These are phyloP conservation scores for Allantophomopsis cytisporea DNA, from an alignment of 2,329 filamentous ascomycete genomes.

Conservation along the genomic window DNA sequence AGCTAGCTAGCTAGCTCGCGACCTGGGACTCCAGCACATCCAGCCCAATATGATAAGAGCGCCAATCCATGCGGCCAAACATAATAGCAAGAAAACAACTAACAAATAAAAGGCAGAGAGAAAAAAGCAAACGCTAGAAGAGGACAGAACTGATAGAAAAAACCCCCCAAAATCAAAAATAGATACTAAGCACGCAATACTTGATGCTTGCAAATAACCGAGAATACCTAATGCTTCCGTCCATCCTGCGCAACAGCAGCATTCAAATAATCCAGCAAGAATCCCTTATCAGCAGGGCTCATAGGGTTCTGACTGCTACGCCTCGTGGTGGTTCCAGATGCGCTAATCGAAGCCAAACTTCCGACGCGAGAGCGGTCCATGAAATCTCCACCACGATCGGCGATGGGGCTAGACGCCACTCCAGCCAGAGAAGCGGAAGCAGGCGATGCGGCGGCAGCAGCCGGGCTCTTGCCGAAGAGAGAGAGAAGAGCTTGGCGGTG, in stretches of 20 bases:
- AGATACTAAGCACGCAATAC: too few relatives aligned
- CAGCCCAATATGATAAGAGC: too few relatives aligned
- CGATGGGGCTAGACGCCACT: constrained; percentile 6
- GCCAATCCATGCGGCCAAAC: too few relatives aligned
- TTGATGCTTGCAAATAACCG: too few relatives aligned
- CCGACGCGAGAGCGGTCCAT: constrained; percentile 15
- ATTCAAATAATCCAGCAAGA: constrained; percentile 64
- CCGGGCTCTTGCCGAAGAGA: constrained; percentile 12
- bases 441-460: constrained; percentile 1
- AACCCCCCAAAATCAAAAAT: too few relatives aligned
- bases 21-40: too few relatives aligned
- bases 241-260: constrained; percentile 14
- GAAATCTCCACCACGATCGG: constrained; percentile 2
- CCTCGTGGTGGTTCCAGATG: constrained; percentile 14
- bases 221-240: too few relatives aligned
- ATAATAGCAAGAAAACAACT: too few relatives aligned
- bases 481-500: constrained; percentile 29
- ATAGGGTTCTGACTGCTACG: constrained; percentile 39
- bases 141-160: too few relatives aligned
- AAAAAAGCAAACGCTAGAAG: too few relatives aligned
- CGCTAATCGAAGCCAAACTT: constrained; percentile 13
- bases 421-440: background rate
- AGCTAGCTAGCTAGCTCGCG: too few relatives aligned
- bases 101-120: too few relatives aligned
- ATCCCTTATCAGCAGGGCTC: constrained; percentile 60